phyloP scores from a whole-genome alignment of 805 yeast genomes.

The Teunomyces stri region DNA sequence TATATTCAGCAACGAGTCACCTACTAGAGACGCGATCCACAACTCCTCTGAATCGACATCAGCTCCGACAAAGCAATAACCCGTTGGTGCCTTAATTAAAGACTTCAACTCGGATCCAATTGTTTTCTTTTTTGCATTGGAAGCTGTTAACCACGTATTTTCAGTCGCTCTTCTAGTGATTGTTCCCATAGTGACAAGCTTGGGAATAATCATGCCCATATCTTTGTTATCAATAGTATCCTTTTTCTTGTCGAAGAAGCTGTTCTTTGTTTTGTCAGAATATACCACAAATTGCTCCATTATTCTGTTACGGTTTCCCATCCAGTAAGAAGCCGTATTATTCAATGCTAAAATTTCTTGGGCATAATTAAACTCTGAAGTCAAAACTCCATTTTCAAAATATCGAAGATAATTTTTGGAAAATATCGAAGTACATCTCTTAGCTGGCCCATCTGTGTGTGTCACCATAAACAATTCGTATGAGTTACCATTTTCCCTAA shows the following conservation, averaged over 20 bases:
- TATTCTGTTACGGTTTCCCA: conserved; percentile 83
- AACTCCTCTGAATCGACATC: conserved; percentile 98
- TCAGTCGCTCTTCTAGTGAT: conserved; percentile 95
- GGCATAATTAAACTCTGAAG: conserved; percentile 72
- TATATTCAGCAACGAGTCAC: conserved; percentile 82
- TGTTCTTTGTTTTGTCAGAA: conserved; percentile 22
- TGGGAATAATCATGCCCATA: conserved; percentile 79
- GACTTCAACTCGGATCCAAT: conserved; percentile 94
- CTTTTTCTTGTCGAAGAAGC: conserved; percentile 25
- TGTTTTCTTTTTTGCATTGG: conserved; percentile 81
- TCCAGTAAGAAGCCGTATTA: conserved; percentile 87
- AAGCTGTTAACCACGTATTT: conserved; percentile 96
- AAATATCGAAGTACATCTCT: conserved; percentile 71
- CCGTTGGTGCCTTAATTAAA: conserved; percentile 79
- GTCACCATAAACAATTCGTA: conserved; percentile 68
- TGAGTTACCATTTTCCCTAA: conserved; percentile 18
- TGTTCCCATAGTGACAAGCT: conserved; percentile 90
- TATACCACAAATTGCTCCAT: conserved; percentile 82
- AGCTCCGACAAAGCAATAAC: conserved; percentile 93
- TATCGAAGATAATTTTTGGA: conserved; percentile 70
- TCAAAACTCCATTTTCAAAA: conserved; percentile 71
- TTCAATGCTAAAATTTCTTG: conserved; percentile 75
- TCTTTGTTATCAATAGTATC: conserved; percentile 22
- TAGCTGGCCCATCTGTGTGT: conserved; percentile 78
- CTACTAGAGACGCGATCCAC: conserved; percentile 95